Percentiles rank a stretch among this genome's conserved stretches.
These are phyloP conservation scores for Trichosporon inkin DNA, from an alignment of 1,284 basidiomycete genomes.

Conservation along the genomic window DNA sequence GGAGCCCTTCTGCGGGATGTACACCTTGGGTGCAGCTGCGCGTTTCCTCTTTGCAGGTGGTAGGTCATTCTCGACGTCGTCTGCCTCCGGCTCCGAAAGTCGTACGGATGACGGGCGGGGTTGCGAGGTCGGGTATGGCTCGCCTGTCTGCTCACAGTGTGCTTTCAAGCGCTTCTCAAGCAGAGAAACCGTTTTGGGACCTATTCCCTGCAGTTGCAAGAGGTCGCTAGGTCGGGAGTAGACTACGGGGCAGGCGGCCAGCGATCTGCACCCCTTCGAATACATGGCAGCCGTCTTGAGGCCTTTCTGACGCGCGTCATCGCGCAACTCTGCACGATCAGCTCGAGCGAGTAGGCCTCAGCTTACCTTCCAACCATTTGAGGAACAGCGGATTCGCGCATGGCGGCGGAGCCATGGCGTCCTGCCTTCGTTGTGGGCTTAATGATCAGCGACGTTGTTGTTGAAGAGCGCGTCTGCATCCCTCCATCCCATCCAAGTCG, in stretches of 20 bases:
- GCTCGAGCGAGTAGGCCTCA: not conserved
- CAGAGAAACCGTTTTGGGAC: conserved; percentile 39
- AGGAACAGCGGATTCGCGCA: conserved; percentile 50
- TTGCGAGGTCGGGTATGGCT: conserved; percentile 27
- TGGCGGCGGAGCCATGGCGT: conserved; percentile 18
- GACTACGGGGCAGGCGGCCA: conserved; percentile 40
- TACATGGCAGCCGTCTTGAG: conserved; percentile 41
- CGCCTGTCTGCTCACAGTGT: conserved; percentile 37
- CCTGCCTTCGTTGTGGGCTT: not conserved
- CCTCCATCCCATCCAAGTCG: not conserved
- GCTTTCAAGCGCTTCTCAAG: conserved; percentile 39
- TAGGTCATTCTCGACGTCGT: not conserved
- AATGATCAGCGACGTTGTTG: not conserved
- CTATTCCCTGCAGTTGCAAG: conserved; percentile 38
- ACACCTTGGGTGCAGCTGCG: conserved; percentile 28
- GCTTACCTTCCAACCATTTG: conserved; percentile 44
- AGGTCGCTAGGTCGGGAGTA: conserved; percentile 43
- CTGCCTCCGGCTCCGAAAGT: not conserved
- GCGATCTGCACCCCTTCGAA: conserved; percentile 38
- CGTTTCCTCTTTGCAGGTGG: conserved; percentile 4
- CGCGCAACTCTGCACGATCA: conserved; percentile 37
- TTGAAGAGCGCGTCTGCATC: not conserved
- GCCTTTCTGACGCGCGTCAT: conserved; percentile 38
- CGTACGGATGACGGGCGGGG: conserved; percentile 18
- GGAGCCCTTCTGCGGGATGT: conserved; percentile 40